phyloP scores from a whole-genome alignment of 305 asterid genomes.

The Rubia peregrina region DNA sequence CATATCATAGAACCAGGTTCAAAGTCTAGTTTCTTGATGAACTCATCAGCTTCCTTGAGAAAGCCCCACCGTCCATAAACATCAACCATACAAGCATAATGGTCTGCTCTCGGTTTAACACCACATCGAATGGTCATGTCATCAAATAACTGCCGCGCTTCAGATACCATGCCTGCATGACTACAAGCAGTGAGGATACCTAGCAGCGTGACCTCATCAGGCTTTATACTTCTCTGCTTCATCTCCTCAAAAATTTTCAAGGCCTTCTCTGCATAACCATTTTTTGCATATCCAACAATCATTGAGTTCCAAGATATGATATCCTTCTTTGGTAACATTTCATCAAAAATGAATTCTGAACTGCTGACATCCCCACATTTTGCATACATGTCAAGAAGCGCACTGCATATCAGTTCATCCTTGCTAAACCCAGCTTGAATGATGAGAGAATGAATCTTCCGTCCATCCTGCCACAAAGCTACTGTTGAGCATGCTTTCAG shows the following conservation, averaged over 20 bases:
- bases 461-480: conserved; percentile 63
- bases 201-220: conserved; percentile 80
- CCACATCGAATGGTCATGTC: conserved; percentile 41
- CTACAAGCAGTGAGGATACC: conserved; percentile 88
- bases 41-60: conserved; percentile 66
- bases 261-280: conserved; percentile 65
- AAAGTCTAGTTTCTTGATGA: conserved; percentile 42
- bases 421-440: conserved; percentile 52
- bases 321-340: conserved; percentile 53
- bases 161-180: conserved; percentile 68
- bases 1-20: conserved; percentile 73
- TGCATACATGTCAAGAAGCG: conserved; percentile 88
- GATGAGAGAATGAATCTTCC: conserved; percentile 50
- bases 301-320: conserved; percentile 80
- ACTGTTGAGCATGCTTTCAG: conserved; percentile 63
- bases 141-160: conserved; percentile 57
- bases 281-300: conserved; percentile 83
- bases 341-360: conserved; percentile 50
- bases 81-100: conserved; percentile 85
- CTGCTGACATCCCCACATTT: conserved; percentile 80
- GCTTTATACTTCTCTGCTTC: conserved; percentile 39
- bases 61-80: conserved; percentile 83
- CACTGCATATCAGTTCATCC: conserved; percentile 68
- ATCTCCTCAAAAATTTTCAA: conserved; percentile 56
- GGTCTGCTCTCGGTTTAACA: conserved; percentile 59